Base-by-base conservation (phyloP, 2,329 filamentous ascomycete species). In the Blumeria graminis region DNA sequence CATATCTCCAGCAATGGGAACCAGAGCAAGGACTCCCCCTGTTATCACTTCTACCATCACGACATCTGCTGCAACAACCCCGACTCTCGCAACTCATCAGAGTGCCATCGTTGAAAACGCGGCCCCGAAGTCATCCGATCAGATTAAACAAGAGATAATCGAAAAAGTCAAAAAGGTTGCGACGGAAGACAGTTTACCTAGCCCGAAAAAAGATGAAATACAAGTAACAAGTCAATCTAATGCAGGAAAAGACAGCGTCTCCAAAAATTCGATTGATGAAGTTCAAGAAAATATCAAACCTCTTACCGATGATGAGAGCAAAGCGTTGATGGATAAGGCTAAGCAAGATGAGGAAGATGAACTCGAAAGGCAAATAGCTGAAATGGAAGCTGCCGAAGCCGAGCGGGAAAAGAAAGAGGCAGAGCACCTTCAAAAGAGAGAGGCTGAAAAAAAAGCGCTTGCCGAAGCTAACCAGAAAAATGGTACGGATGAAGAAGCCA, bases 111-210 rank as follows among this genome's bases (percentile, higher is more conserved):
- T 79, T 14, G 86, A 93, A 55, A 89, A 82, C 69, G 76, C 71
- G n/a, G 68, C 71, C 18, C 74, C 70, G 9, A 92, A 92, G 75
- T 83, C 83, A 1, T 77, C 79, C 38, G 84, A 90, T 67, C 84
- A 94, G 70, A 86, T 86, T 60, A 82, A 82, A 58, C 79, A 86
- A 61, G 87, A 94, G 69, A 84, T 89, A 65, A 83, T 84, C 68
- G 70, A 70, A 54, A 69, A 72, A 60, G 65, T 67, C 68, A 69
- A 71, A 59, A 64, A 64, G 18, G 64, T 64, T 18, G 67, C 66
- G 32, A 63, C 67, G 9, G 65, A 68, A 58, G 63, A 64, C 35
- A 63, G 62, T 3, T 65, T 68, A 33, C 58, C 61, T 38, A 62
- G 65, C 3, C 65, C 68, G 22, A 67, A 67, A 56, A 60, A 63